Evolutionary conservation across 768 basidiomycete genomes (phyloP), one percentile per base, ranked within the genome.

Genomic region (Psilocybe cyanescens): DNA sequence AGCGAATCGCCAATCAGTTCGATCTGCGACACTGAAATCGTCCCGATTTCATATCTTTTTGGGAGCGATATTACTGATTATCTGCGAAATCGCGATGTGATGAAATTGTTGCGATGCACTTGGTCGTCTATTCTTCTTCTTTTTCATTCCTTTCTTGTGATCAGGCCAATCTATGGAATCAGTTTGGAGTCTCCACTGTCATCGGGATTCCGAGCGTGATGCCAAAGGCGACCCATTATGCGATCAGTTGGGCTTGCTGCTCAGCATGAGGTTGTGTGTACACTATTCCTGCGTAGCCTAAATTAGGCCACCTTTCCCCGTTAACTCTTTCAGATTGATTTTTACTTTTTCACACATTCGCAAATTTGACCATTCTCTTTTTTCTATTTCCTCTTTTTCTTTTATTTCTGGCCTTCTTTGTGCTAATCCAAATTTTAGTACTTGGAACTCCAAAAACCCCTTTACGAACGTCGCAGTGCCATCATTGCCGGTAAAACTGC

Each of bases 381-480:
- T 44, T 44, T 44, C 41, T n/a, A 44, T 16, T n/a, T 44, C n/a
- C 8, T 16, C 41, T 12, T n/a, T 12, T 12, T 24, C 31, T 46
- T 33, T 33, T 48, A 47, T 19, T 29, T 30, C 24, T 45, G 30
- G 17, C 30, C 30, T 19, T 17, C 28, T 29, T 9, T 37, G 8
- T 14, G 5, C 33, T 31, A 29, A 44, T 30, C 19, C 16, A 41
- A 51, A 59, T 55, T 31, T 57, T 60, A 92, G 91, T 93, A 92
- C 72, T 85, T 90, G 52, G 85, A 83, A 56, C 81, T 92, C n/a
- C 83, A 87, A 68, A 86, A 82, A 69, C 97, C 97, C 48, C 77
- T 97, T 50, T 97, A 95, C 78, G 87, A 90, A 67, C 93, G 96
- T 69, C 87, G 97, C 65, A 77, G 83, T 33, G 91, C 83, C 57